Evolutionary conservation across 306 rosid genomes (phyloP), one percentile per base, ranked within the genome.

Genomic region (Luffa aegyptiaca): DNA sequence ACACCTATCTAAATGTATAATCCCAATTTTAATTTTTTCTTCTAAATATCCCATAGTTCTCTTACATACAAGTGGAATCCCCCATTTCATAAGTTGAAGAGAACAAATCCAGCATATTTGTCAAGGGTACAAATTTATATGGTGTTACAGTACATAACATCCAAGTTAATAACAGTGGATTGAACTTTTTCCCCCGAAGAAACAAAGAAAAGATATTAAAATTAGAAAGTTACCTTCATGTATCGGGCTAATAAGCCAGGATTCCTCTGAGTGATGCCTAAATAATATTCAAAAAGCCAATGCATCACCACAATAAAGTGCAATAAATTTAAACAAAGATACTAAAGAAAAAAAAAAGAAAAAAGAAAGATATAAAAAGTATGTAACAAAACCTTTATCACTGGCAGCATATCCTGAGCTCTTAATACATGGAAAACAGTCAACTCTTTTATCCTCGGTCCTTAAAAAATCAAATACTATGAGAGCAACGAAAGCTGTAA

Each of bases 401-500:
- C 90, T 82, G 78, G 85, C 89, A 10, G 83, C 86, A 79, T 83
- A 83, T 75, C 88, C 56, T 46, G 96, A 86, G 61, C 82, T 84
- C 88, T 89, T 93, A 77, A 91, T 68, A 83, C 99, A 93, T 16
- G 99, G 99, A 75, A 91, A 89, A 84, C 99, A 95, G 88, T 95
- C 99, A 87, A 95, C 88, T 83, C 99, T 89, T 82, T 85, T 91
- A 83, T 95, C 93, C 85, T 93, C 97, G 6, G 97, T 86, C 76
- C 97, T 88, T 78, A 86, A 65, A 70, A 94, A 91, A 86, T 95
- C 94, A 72, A 95, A 91, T 81, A 81, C 96, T 83, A 95, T 95
- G 81, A 93, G 83, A 85, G 99, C 97, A 76, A 93, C 97, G 58
- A 95, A 95, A 70, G 97, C 97, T 52, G 99, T 91, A 82, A 93